Conservation (phyloP, 495 filamentous ascomycete species). For the Astrocystis sublimbata region DNA sequence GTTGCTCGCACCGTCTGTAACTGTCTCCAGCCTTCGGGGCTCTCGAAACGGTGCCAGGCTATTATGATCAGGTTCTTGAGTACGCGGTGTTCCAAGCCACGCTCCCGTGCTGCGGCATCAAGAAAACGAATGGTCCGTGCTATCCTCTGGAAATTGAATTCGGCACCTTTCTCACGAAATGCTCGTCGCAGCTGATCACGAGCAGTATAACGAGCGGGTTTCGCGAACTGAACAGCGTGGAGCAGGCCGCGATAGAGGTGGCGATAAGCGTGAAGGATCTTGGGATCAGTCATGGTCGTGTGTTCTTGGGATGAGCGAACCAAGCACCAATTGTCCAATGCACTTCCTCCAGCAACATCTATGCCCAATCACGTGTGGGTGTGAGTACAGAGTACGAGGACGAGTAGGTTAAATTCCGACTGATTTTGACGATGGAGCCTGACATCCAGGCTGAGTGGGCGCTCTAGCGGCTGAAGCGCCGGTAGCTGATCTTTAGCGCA, state of each 20-base stretch:
- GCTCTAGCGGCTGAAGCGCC: no score
- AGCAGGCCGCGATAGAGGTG: constrained; percentile 71
- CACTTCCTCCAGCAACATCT: no score
- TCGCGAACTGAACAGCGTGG: constrained; percentile 76
- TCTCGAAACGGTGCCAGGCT: constrained; percentile 15
- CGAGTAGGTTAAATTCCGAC: no score
- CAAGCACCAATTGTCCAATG: no score
- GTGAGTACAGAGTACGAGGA: no score
- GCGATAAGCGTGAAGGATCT: constrained; percentile 76
- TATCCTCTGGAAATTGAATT: constrained; percentile 62
- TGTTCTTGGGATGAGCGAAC: no score
- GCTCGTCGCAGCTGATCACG: constrained; percentile 64
- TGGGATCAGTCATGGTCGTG: constrained; percentile 29
- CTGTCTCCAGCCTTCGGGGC: background rate
- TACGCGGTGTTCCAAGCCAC: constrained; percentile 78
- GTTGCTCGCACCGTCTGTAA: background rate
- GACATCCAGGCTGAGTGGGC: no score
- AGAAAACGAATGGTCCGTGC: constrained; percentile 78
- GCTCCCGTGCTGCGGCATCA: constrained; percentile 61
- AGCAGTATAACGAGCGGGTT: constrained; percentile 69
- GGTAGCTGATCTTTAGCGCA: no score
- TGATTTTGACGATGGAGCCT: no score
- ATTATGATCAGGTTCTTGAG: constrained; percentile 69
- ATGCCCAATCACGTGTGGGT: no score
- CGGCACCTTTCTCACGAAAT: constrained; percentile 62